These are phyloP conservation scores for Ajuga reptans DNA, from an alignment of 305 asterid genomes.

Conservation along the genomic window DNA sequence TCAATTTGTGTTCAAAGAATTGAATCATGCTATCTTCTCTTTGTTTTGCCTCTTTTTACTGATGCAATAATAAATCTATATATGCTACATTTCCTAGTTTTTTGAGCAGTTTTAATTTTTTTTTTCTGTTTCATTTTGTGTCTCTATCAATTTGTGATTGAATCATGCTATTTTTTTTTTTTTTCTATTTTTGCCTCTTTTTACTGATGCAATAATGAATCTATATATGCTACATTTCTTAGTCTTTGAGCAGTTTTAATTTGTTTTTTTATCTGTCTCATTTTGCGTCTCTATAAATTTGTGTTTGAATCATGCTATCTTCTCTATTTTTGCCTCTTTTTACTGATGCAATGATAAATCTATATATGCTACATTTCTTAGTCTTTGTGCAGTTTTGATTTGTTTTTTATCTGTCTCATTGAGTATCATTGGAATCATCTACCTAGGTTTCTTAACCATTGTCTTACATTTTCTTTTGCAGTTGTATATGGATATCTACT, in stretches of 20 bases:
- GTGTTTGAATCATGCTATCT: too few species aligned
- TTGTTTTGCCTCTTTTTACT: too few species aligned
- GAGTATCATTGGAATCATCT: background rate
- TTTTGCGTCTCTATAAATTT: too few species aligned
- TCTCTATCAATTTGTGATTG: too few species aligned
- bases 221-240: background rate
- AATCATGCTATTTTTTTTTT: too few species aligned
- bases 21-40: background rate
- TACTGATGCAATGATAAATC: background rate
- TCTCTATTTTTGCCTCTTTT: too few species aligned
- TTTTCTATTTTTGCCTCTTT: too few species aligned
- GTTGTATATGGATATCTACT: constrained; percentile 41
- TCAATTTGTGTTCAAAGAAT: background rate
- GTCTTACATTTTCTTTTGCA: constrained; percentile 16
- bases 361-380: background rate
- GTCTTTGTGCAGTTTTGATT: background rate
- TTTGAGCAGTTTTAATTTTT: background rate
- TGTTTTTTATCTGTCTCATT: too few species aligned
- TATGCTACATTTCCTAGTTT: background rate
- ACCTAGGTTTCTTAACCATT: background rate
- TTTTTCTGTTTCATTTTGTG: too few species aligned
- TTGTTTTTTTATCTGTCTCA: too few species aligned
- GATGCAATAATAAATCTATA: background rate
- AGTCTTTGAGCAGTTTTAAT: background rate
- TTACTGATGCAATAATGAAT: background rate